These are phyloP conservation scores for Tetrastigma voinierianum DNA, from an alignment of 164 flowering plant species.

Conservation along the genomic window DNA sequence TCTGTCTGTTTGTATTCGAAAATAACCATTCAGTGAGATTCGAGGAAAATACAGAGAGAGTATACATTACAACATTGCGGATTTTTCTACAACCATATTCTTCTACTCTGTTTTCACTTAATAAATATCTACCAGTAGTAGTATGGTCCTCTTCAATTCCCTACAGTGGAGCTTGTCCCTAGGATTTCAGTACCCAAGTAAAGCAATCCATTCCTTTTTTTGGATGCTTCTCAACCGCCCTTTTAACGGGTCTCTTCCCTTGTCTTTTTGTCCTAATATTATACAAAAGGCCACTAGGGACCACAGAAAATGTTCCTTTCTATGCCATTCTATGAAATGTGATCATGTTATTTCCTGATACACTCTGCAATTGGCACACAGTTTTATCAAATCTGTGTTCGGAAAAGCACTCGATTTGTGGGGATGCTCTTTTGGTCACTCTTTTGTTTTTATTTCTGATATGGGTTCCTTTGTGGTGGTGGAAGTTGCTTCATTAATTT, in stretches of 20 bases:
- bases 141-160: conserved; percentile 3
- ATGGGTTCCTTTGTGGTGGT: no score
- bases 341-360: conserved; percentile 3
- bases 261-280: background rate
- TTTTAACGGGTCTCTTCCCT: conserved; percentile 4
- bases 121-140: background rate
- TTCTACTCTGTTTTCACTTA: background rate
- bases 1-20: background rate
- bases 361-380: background rate
- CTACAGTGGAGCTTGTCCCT: conserved; percentile 15
- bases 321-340: background rate
- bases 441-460: no score
- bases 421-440: no score
- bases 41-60: background rate
- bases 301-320: background rate
- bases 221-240: conserved; percentile 5
- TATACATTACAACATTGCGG: background rate
- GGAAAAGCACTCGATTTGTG: background rate
- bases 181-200: conserved; percentile 12
- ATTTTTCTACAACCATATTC: background rate
- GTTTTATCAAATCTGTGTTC: background rate
- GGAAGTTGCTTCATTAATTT: no score
- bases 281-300: background rate
- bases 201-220: background rate
- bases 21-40: background rate